These are phyloP conservation scores for Lactarius akahatsu DNA, from an alignment of 768 basidiomycete genomes.

Conservation along the genomic window DNA sequence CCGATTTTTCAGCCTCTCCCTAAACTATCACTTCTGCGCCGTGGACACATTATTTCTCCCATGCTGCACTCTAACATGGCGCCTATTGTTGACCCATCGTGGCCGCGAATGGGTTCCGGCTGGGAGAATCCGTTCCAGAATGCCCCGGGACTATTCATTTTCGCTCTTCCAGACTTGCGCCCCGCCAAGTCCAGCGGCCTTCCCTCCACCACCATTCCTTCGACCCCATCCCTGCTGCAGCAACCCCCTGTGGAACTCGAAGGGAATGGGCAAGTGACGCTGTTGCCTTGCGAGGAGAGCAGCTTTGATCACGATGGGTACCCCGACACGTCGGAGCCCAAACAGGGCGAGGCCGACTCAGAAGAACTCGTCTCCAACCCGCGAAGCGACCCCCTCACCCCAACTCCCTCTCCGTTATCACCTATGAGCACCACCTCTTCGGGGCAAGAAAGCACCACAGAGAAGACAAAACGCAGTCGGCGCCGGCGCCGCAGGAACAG, in stretches of 20 bases:
- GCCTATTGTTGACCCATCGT: neutral
- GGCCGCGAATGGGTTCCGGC: slow-evolving; percentile 7
- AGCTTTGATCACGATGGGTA: neutral
- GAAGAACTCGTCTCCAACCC: neutral
- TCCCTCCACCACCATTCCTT: neutral
- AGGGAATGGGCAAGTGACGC: neutral
- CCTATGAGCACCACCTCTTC: neutral
- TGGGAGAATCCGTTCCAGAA: slow-evolving; percentile 21
- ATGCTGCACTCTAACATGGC: neutral
- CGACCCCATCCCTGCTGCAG: neutral
- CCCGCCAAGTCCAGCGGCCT: neutral
- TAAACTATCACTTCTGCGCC: neutral
- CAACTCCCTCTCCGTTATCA: neutral
- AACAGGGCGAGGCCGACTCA: neutral
- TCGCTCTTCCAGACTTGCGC: slow-evolving; percentile 15
- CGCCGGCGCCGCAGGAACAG: neutral
- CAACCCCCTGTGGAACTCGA: neutral
- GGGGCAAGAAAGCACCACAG: neutral
- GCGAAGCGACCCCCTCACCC: neutral
- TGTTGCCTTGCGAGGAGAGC: neutral
- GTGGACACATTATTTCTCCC: neutral
- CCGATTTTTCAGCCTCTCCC: neutral
- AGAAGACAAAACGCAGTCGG: neutral
- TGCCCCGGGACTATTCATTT: slow-evolving; percentile 15
- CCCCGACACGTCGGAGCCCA: neutral